Evolutionary conservation across 352 stramenopile genomes (phyloP), one percentile per base, ranked within the genome.

Genomic region (Pilasporangium apinafurcum): DNA sequence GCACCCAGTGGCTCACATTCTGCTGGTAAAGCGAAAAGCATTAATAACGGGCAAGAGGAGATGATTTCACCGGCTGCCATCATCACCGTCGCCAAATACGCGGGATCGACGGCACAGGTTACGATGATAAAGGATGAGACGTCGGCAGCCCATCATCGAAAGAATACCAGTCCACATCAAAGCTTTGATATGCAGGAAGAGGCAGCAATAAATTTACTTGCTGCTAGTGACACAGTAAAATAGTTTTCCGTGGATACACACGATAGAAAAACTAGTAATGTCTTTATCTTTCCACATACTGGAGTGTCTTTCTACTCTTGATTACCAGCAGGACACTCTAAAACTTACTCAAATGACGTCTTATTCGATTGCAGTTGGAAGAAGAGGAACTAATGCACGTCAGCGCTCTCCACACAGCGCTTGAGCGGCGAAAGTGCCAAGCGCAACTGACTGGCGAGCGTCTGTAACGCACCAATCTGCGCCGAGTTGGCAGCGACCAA

Each of bases 371-470:
- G n/a, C n/a, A n/a, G n/a, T n/a, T n/a, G n/a, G n/a, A n/a, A n/a
- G n/a, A n/a, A n/a, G n/a, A n/a, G 14, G 32, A 32, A 33, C 18
- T 71, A 80, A 51, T 87, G 74, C 48, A 83, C 71, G 38, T 91
- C 79, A 4, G 74, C 70, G 49, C 60, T 80, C 41, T 91, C 79
- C 30, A 89, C 75, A 43, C 60, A 81, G 40, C 69, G 76, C 46
- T 87, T 87, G 29, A 92, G 65, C 28, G 73, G 71, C 33, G 56
- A 61, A 37, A 89, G 69, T n/a, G 64, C 68, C 16, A 68, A 59
- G 37, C 68, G 65, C 44, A 92, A 41, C 48, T 88, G 68, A 28
- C 44, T 51, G 1, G 71, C 68, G 13, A 92, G 51, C 16, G 72
- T 67, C 27, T 80, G 65, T 27, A 92, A 44, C 5, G 74, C 71